A percentile compares a stretch with the other conserved stretches of the same genome.
phyloP scores from a whole-genome alignment of 192 early-diverging fungal genomes.

The Coemansia erecta region DNA sequence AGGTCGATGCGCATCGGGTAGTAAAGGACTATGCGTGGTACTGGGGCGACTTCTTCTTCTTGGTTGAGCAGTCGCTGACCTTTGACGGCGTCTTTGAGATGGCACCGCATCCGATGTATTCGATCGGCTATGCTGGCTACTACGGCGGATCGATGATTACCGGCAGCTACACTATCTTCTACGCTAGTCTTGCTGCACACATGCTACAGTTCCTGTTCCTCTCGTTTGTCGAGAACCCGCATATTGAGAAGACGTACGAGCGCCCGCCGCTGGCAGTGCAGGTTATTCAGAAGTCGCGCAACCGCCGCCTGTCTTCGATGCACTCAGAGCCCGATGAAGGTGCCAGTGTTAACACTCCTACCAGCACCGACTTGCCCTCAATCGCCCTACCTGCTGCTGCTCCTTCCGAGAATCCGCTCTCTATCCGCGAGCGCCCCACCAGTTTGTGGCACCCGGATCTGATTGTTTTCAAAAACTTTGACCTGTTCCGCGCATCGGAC shows the following conservation, averaged over 20 bases:
- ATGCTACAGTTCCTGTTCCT: slow-evolving; percentile 87
- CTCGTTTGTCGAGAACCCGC: slow-evolving; percentile 89
- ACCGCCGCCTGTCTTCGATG: slow-evolving; percentile 26
- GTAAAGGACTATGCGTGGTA: slow-evolving; percentile 99
- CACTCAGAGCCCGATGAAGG: slow-evolving; percentile 18
- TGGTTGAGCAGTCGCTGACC: slow-evolving; percentile 84
- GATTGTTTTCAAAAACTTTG: slow-evolving; percentile 89
- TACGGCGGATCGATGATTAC: slow-evolving; percentile 92
- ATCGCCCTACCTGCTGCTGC: slow-evolving; percentile 1
- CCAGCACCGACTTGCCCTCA: not conserved
- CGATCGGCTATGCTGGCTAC: slow-evolving; percentile 94
- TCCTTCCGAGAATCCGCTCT: slow-evolving; percentile 6
- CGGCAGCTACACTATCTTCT: slow-evolving; percentile 88
- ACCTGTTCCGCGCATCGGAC: slow-evolving; percentile 82
- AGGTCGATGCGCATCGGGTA: slow-evolving; percentile 90
- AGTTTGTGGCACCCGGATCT: slow-evolving; percentile 75
- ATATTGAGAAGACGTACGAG: slow-evolving; percentile 69
- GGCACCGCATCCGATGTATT: slow-evolving; percentile 99
- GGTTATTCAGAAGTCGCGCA: slow-evolving; percentile 43
- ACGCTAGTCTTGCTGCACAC: slow-evolving; percentile 85
- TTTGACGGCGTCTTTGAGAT: slow-evolving; percentile 95
- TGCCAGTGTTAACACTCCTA: slow-evolving; percentile 1
- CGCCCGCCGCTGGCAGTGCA: slow-evolving; percentile 51
- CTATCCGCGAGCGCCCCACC: slow-evolving; percentile 45
- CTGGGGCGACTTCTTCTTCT: slow-evolving; percentile 99